Evolutionary conservation across 2,329 filamentous ascomycete species (phyloP), one percentile per base, ranked within the genome.

Genomic region (Apiospora hydei): DNA sequence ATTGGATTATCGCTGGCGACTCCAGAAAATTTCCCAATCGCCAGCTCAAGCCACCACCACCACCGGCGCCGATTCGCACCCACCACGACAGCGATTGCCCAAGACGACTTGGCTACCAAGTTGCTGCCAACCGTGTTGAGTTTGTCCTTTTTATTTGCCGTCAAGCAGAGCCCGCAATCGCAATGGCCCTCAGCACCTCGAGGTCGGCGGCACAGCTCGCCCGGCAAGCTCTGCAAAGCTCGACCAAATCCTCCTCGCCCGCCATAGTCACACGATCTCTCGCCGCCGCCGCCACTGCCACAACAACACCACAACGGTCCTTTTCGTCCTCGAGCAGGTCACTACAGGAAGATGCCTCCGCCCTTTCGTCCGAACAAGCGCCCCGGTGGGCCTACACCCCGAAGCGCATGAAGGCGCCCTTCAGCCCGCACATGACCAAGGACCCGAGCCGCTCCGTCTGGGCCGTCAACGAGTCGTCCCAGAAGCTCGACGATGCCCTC

Each of bases 401-500:
- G 13, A 84, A 88, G 74, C 85, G 84, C 72, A 92, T 94, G 87
- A 93, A 91, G 83, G 91, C 91, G 4, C 89, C 91, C 0, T 89
- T 94, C 85, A 91, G 83, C 76, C 88, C 87, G 80, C 90, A 85
- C 83, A 87, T 84, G 75, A 87, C 85, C 79, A 90, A 84, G 83
- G 85, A 86, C 78, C 89, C 84, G 70, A 81, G 77, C 73, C 87
- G 83, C 77, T 88, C 86, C 75, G 78, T 81, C 79, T 96, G 90
- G 89, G 80, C 80, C 77, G 91, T 95, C 81, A 98, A 98, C 83
- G 87, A 89, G 26, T 90, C 95, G 79, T 93, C 94, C 13, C 86
- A 85, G 75, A 86, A 87, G 78, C 86, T 99, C 71, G 93, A 98
- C 81, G 86, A 89, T 68, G 93, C 94, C 82, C 97, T 98, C 82